A percentile compares a stretch with the other conserved stretches of the same genome.
Conservation (phyloP, 2,329 filamentous ascomycete species). For the Pyrenochaeta sp. region DNA sequence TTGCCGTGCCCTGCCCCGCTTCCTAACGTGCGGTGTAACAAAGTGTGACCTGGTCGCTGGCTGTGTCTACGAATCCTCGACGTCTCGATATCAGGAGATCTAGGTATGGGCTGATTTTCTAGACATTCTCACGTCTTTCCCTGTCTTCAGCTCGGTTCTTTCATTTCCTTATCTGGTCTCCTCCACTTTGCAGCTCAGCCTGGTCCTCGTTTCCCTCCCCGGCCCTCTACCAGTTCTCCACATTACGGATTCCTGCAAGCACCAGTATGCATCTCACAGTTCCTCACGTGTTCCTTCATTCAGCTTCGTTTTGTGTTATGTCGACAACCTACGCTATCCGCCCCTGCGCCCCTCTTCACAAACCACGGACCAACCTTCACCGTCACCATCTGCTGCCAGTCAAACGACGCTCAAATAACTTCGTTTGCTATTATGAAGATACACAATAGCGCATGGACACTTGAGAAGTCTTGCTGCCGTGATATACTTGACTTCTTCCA, state of each 20-base stretch:
- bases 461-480: background rate
- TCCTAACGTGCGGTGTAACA: background rate
- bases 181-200: background rate
- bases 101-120: slow-evolving; percentile 9
- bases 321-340: too few relatives aligned
- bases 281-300: background rate
- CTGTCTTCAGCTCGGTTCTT: background rate
- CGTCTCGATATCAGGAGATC: background rate
- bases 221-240: background rate
- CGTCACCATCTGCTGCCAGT: slow-evolving; percentile 17
- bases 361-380: slow-evolving; percentile 12
- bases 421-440: slow-evolving; percentile 4
- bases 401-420: slow-evolving; percentile 14
- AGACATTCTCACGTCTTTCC: background rate
- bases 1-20: slow-evolving; percentile 14
- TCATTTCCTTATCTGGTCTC: background rate
- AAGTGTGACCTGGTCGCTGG: background rate
- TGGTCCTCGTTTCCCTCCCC: background rate
- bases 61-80: background rate
- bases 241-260: background rate
- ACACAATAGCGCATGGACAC: background rate
- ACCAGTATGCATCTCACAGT: background rate
- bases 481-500: background rate
- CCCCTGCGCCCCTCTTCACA: slow-evolving; percentile 7
- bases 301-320: background rate